Conservation (phyloP, 352 stramenopile genomes). For the Blastocystis sp. region DNA sequence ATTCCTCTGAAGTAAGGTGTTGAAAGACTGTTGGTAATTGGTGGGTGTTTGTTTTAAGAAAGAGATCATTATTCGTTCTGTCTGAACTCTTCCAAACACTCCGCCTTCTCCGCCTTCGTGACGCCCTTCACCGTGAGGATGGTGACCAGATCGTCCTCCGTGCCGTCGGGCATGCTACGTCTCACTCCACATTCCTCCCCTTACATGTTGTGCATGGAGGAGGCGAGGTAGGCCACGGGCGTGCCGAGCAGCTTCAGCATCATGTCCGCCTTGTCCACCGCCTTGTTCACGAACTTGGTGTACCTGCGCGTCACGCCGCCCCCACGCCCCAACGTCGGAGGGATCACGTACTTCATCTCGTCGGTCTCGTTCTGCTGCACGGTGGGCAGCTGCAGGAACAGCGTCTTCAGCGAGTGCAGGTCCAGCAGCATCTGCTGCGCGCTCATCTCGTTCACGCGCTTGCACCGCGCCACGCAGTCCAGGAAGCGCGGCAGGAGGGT, state of each 20-base stretch:
- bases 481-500: conserved; percentile 79
- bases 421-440: conserved; percentile 86
- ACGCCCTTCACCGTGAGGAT: conserved; percentile 41
- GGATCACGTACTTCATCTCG: conserved; percentile 70
- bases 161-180: conserved; percentile 24
- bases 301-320: conserved; percentile 78
- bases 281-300: conserved; percentile 88
- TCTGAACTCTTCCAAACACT: conserved; percentile 49
- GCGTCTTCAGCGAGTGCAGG: no score
- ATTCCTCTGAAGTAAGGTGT: conserved; percentile 76
- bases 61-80: conserved; percentile 1
- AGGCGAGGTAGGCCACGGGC: conserved; percentile 86
- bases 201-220: conserved; percentile 85
- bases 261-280: conserved; percentile 76
- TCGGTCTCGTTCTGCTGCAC: conserved; percentile 77
- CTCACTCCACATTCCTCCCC: conserved; percentile 73
- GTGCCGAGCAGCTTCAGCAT: conserved; percentile 95
- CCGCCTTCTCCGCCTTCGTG: conserved; percentile 39
- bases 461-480: conserved; percentile 65
- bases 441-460: conserved; percentile 87
- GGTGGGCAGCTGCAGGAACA: conserved; percentile 82
- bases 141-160: conserved; percentile 32
- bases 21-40: conserved; percentile 98
- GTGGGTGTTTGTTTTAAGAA: conserved; percentile 97
- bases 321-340: conserved; percentile 11